Evolutionary conservation across 2,329 filamentous ascomycete species (phyloP), one percentile per base, ranked within the genome.

Genomic region (Aspergillus flavus): DNA sequence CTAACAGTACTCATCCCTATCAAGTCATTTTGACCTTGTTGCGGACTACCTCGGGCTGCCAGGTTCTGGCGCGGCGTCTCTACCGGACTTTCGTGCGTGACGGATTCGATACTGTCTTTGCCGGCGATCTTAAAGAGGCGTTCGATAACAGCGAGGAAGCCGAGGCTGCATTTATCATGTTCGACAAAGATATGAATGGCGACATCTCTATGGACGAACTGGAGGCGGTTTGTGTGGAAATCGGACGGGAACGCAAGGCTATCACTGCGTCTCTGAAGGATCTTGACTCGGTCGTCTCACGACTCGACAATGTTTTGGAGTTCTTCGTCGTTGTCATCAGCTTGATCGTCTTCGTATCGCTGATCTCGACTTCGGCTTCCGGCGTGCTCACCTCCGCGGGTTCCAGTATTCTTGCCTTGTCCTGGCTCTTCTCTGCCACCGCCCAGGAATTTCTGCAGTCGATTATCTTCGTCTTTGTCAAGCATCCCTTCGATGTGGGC

Each of bases 171-270:
- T 97, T 98, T 72, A 84, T 85, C 69, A 94, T 97, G 83, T 97
- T 97, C 69, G 94, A 98, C 80, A 96, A 95, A 74, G 94, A 98
- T 72, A 87, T 97, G 81, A 98, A 98, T 67, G 94, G 94, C 4
- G 94, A 98, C 72, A 96, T 97, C 57, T 96, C 92, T 0, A 93
- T 97, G 87, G 93, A 97, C 72, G 94, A 97, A 75, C 86, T 98
- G 26, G 94, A 97, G 77, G 88, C 92, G 26, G 93, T 96, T 28
- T 96, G 93, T 78, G 94, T 96, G 58, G 94, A 98, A 74, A 95
- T 97, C 68, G 93, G 94, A 41, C 87, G 94, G 19, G 94, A 98
- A 81, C 91, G 94, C 74, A 98, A 97, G 77, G 93, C 93, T 9
- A 97, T 98, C 69, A 94, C 93, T 0, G 94, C 94, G 1, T 97